phyloP scores from a whole-genome alignment of 2,329 filamentous ascomycete genomes.

The Pseudodiploospora longispora region DNA sequence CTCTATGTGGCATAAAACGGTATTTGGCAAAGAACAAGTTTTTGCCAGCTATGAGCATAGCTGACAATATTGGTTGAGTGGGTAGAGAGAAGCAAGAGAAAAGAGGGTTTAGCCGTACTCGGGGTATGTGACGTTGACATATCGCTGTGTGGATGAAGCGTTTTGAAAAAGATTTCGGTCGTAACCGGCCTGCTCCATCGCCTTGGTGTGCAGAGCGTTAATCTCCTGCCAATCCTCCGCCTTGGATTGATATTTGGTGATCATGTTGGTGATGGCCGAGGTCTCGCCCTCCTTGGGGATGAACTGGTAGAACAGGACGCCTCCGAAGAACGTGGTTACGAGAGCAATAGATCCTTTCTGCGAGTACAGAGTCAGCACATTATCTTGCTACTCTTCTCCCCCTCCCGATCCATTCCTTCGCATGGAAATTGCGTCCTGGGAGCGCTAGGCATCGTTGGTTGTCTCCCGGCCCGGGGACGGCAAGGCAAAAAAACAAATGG shows the following conservation, averaged over 20 bases:
- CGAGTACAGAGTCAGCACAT: conserved; percentile 3
- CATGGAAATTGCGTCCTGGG: no score
- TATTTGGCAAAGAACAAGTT: neutral
- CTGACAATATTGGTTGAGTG: neutral
- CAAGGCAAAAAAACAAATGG: neutral
- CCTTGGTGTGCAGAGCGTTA: conserved; percentile 44
- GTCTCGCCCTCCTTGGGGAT: conserved; percentile 43
- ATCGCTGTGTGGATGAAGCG: conserved; percentile 32
- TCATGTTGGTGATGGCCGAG: conserved; percentile 36
- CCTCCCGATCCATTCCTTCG: neutral
- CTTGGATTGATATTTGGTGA: conserved; percentile 39
- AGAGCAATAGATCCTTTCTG: conserved; percentile 43
- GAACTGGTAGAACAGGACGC: conserved; percentile 40
- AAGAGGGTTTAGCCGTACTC: conserved; percentile 36
- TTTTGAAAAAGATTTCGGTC: conserved; percentile 49
- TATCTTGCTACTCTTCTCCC: neutral
- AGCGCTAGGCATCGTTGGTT: conserved; percentile 5
- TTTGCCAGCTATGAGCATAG: neutral
- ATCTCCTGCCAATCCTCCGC: conserved; percentile 42
- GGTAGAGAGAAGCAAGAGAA: conserved; percentile 13
- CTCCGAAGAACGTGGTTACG: conserved; percentile 35
- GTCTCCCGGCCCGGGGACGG: no score
- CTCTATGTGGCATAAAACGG: no score
- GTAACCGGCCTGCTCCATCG: conserved; percentile 47
- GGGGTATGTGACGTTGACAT: conserved; percentile 46